Conservation (phyloP, 129 eudicot species). For the Flaveria robusta region DNA sequence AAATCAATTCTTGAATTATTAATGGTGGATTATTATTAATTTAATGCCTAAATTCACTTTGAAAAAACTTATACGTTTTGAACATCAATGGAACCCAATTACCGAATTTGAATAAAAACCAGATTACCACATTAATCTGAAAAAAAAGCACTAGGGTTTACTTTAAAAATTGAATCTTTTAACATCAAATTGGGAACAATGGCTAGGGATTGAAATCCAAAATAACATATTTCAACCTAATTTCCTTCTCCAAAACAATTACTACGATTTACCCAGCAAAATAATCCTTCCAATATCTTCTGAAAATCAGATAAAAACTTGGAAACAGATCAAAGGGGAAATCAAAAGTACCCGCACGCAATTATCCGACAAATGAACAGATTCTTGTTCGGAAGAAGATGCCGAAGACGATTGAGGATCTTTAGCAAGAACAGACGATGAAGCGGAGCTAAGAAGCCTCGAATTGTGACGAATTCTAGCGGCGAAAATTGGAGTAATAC, state of each 20-base stretch:
- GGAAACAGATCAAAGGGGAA: background rate
- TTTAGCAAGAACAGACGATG: conserved; percentile 53
- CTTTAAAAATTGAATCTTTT: background rate
- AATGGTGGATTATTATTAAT: background rate
- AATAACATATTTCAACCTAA: background rate
- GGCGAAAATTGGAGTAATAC: conserved; percentile 53
- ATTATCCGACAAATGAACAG: conserved; percentile 64
- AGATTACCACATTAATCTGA: background rate
- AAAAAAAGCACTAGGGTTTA: background rate
- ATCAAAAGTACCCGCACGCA: conserved; percentile 60
- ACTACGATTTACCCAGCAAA: background rate
- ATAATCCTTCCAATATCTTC: background rate
- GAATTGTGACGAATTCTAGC: conserved; percentile 61
- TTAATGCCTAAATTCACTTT: background rate
- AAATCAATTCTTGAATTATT: too few relatives aligned
- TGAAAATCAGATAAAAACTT: too few relatives aligned
- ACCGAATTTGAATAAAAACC: background rate
- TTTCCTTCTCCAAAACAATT: background rate
- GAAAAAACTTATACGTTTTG: too few relatives aligned
- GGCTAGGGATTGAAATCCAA: background rate
- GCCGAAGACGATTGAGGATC: conserved; percentile 42
- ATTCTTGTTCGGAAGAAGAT: conserved; percentile 31
- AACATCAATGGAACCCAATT: too few relatives aligned
- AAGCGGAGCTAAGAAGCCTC: conserved; percentile 49
- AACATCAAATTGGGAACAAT: background rate